A percentile compares a stretch with the other conserved stretches of the same genome.
These are phyloP conservation scores for Ophioceras dolichostomum DNA, from an alignment of 2,329 filamentous ascomycete species.

Conservation along the genomic window DNA sequence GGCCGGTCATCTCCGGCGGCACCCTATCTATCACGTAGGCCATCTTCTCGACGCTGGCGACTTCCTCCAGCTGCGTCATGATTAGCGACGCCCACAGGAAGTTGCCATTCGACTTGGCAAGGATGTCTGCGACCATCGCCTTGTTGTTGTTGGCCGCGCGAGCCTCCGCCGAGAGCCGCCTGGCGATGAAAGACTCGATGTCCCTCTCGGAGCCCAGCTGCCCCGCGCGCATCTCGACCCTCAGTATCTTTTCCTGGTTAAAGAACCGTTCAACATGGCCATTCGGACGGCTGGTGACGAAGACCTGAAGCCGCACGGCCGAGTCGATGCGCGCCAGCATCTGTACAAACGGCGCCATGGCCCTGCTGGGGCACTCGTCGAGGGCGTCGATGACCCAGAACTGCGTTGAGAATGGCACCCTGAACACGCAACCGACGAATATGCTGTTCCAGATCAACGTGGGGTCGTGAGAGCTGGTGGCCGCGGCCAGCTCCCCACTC, in stretches of 20 bases:
- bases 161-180: not conserved
- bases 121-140: not conserved
- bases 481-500: too few relatives aligned
- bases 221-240: not conserved
- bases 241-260: not conserved
- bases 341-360: not conserved
- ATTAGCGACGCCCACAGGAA: constrained; percentile 2
- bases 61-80: not conserved
- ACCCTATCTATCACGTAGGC: not conserved
- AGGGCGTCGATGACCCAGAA: constrained; percentile 3
- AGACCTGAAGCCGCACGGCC: not conserved
- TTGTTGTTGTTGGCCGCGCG: not conserved
- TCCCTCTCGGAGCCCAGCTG: not conserved
- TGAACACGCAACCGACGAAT: not conserved
- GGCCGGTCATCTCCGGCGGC: not conserved
- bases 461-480: too few relatives aligned
- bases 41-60: not conserved
- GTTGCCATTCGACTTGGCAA: not conserved
- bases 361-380: constrained; percentile 1
- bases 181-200: not conserved
- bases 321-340: not conserved
- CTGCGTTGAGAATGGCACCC: not conserved
- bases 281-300: not conserved
- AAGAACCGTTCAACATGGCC: not conserved
- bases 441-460: not conserved